A percentile compares a stretch with the other conserved stretches of the same genome.
phyloP scores from a whole-genome alignment of 1,139 yeast species.

The Debaryomyces sp. region DNA sequence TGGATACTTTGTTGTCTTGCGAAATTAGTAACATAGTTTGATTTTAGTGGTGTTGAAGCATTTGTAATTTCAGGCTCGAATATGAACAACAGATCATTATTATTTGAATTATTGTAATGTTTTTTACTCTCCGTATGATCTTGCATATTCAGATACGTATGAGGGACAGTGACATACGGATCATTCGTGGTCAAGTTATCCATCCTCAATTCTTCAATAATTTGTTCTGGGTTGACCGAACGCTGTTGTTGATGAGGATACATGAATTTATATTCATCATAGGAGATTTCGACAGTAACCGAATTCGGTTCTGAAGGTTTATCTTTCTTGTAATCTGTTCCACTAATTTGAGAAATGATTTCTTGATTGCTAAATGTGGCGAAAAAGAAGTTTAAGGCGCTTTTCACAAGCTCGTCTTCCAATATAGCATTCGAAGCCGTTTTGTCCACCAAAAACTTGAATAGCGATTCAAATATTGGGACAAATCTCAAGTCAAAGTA shows the following conservation, averaged over 20 bases:
- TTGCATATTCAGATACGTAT: not conserved
- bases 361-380: conserved; percentile 21
- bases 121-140: not conserved
- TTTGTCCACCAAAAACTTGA: conserved; percentile 19
- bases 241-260: conserved; percentile 8
- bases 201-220: not conserved
- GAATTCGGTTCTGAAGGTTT: not conserved
- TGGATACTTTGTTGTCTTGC: conserved; percentile 35
- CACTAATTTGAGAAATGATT: not conserved
- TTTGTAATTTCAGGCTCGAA: conserved; percentile 4
- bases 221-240: not conserved
- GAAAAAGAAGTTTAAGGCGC: conserved; percentile 28
- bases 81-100: conserved; percentile 6
- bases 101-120: not conserved
- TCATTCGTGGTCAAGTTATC: not conserved
- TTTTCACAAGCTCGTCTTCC: conserved; percentile 23
- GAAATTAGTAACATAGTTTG: conserved; percentile 17
- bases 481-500: conserved; percentile 28
- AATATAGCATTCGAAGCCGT: conserved; percentile 11
- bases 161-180: not conserved
- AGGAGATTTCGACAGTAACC: conserved; percentile 7
- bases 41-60: conserved; percentile 11
- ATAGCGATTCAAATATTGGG: conserved; percentile 21
- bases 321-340: not conserved
- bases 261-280: conserved; percentile 20